These are phyloP conservation scores for Trichoderma sp. DNA, from an alignment of 2,329 filamentous ascomycete genomes.

Conservation along the genomic window DNA sequence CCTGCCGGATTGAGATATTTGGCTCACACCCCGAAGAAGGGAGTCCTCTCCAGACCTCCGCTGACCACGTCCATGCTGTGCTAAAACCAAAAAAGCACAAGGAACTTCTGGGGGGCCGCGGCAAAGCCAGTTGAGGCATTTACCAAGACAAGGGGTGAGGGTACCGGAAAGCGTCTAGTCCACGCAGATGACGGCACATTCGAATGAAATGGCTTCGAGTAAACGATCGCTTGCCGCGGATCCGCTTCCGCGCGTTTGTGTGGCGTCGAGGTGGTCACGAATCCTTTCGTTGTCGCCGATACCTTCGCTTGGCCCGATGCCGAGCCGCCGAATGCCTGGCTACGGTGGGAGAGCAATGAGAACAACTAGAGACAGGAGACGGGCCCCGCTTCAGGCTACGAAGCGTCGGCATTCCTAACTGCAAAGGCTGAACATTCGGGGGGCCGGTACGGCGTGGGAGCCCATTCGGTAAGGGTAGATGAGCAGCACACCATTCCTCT, in stretches of 20 bases:
- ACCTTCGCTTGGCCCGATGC: background rate
- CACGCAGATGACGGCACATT: background rate
- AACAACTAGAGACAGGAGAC: background rate
- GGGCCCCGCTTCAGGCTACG: background rate
- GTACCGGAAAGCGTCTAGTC: background rate
- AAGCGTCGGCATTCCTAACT: background rate
- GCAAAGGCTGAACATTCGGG: background rate
- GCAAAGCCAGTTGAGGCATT: constrained; percentile 14
- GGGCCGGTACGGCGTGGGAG: background rate
- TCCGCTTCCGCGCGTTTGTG: constrained; percentile 20
- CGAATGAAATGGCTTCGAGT: background rate
- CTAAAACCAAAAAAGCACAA: background rate
- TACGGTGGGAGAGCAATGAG: background rate
- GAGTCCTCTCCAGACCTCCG: background rate
- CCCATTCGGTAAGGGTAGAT: background rate
- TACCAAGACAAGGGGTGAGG: background rate
- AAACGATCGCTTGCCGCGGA: constrained; percentile 22
- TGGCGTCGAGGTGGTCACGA: background rate
- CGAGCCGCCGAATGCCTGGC: background rate
- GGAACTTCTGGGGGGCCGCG: background rate
- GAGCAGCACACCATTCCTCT: background rate
- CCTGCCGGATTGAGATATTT: constrained; percentile 12
- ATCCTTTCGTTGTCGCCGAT: background rate
- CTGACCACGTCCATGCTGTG: background rate
- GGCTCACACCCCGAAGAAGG: background rate